Conservation (phyloP, 78 protist species). For the Isochrysis galbana region DNA sequence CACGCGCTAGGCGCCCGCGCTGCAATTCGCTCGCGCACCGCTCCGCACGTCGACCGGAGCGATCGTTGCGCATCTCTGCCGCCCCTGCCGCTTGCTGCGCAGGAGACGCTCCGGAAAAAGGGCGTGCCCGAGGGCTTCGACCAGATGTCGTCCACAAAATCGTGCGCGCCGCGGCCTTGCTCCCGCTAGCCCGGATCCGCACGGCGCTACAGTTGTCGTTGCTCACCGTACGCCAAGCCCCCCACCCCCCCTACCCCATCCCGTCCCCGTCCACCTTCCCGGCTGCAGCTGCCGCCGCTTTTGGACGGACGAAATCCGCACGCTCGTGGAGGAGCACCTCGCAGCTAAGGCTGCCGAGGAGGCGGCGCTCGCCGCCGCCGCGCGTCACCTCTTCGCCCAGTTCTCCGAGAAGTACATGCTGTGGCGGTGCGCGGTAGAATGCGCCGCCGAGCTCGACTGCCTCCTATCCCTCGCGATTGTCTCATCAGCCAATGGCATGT, state of each 20-base stretch:
- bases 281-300: no score
- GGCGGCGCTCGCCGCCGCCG: not conserved
- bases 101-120: slow-evolving; percentile 5
- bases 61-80: no score
- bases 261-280: no score
- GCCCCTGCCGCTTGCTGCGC: no score
- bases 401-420: not conserved
- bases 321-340: not conserved
- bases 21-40: not conserved
- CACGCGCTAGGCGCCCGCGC: not conserved
- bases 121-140: not conserved
- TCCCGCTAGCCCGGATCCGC: no score
- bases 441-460: slow-evolving; percentile 51
- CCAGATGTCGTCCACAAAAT: not conserved
- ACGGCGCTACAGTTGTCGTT: no score
- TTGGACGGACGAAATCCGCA: not conserved
- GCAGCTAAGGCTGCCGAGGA: slow-evolving; percentile 1
- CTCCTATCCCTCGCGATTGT: slow-evolving; percentile 22
- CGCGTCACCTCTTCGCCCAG: not conserved
- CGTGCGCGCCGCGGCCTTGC: no score
- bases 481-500: not conserved
- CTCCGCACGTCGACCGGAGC: no score
- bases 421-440: slow-evolving; percentile 7
- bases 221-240: no score
- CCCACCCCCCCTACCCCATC: no score